These are phyloP conservation scores for Coemansia biformis DNA, from an alignment of 192 early-diverging fungal species.

Conservation along the genomic window DNA sequence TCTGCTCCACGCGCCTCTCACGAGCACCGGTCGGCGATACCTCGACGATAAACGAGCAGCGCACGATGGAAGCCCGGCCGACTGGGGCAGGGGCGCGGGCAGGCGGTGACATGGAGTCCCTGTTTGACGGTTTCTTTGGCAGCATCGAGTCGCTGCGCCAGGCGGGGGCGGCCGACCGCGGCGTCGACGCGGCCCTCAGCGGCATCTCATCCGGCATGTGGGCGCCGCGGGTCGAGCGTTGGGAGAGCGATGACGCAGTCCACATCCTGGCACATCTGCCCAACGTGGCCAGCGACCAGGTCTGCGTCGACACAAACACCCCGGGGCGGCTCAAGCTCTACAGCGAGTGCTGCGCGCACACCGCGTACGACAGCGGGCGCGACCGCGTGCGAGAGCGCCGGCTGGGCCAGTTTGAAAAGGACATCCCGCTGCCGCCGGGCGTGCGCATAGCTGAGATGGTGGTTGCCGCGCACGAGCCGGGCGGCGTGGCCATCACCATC, in stretches of 20 bases:
- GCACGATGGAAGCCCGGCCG: no score
- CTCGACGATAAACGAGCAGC: no score
- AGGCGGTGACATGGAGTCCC: conserved; percentile 34
- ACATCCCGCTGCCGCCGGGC: conserved; percentile 34
- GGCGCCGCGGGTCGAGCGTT: conserved; percentile 31
- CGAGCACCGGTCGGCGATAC: no score
- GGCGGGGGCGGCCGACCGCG: conserved; percentile 1
- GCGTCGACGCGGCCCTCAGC: conserved; percentile 33
- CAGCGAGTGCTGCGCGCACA: conserved; percentile 37
- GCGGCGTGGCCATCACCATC: conserved; percentile 20
- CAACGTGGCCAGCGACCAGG: conserved; percentile 33
- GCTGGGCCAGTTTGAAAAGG: conserved; percentile 51
- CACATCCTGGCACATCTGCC: conserved; percentile 24
- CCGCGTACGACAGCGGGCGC: conserved; percentile 20
- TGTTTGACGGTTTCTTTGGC: conserved; percentile 45
- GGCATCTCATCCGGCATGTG: conserved; percentile 36
- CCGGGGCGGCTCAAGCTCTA: conserved; percentile 39
- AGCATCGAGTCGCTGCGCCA: conserved; percentile 42
- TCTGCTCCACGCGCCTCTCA: no score
- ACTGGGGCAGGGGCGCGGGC: conserved; percentile 20
- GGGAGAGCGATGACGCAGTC: conserved; percentile 19
- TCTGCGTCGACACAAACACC: conserved; percentile 33
- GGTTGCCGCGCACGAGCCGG: conserved; percentile 11
- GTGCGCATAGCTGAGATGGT: conserved; percentile 34
- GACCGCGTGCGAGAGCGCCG: conserved; percentile 38